Evolutionary conservation across 2,329 filamentous ascomycete species (phyloP).

Genomic region (Nemania sp.): DNA sequence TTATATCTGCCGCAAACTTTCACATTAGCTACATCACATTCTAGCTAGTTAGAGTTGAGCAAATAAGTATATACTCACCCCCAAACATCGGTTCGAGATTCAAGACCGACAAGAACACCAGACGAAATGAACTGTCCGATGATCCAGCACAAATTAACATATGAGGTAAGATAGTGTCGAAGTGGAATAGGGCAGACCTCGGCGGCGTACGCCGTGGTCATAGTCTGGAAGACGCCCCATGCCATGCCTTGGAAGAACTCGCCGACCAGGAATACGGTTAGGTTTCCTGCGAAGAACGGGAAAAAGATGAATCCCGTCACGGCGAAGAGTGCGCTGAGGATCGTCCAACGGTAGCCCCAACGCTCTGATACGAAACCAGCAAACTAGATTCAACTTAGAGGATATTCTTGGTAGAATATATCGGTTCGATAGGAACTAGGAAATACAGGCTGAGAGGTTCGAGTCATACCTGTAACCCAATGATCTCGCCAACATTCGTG

Average conservation of each 20-base stretch:
- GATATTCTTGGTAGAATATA: neutral
- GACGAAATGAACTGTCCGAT: constrained; percentile 56
- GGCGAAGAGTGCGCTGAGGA: constrained; percentile 54
- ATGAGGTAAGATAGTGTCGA: constrained; percentile 48
- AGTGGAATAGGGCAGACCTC: constrained; percentile 49
- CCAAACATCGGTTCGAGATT: constrained; percentile 45
- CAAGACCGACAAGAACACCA: constrained; percentile 48
- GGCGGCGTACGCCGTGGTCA: constrained; percentile 48
- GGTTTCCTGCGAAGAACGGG: constrained; percentile 55
- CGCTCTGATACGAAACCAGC: constrained; percentile 59
- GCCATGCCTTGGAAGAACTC: constrained; percentile 58
- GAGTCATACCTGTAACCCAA: constrained; percentile 54
- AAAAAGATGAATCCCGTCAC: constrained; percentile 57
- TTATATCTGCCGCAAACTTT: constrained; percentile 43
- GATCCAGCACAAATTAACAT: constrained; percentile 50
- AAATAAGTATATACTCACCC: constrained; percentile 43
- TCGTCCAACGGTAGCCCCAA: constrained; percentile 56
- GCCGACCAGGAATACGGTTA: constrained; percentile 54
- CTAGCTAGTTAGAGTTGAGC: neutral
- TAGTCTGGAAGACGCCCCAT: constrained; percentile 52
- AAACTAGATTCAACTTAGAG: constrained; percentile 41
- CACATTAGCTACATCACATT: constrained; percentile 2
- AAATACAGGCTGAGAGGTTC: constrained; percentile 24
- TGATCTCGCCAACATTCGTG: constrained; percentile 59
- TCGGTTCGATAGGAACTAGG: neutral